Percentiles rank a stretch among this genome's conserved stretches.
phyloP scores from a whole-genome alignment of 2,329 filamentous ascomycete species.

The Catunica adiposa region DNA sequence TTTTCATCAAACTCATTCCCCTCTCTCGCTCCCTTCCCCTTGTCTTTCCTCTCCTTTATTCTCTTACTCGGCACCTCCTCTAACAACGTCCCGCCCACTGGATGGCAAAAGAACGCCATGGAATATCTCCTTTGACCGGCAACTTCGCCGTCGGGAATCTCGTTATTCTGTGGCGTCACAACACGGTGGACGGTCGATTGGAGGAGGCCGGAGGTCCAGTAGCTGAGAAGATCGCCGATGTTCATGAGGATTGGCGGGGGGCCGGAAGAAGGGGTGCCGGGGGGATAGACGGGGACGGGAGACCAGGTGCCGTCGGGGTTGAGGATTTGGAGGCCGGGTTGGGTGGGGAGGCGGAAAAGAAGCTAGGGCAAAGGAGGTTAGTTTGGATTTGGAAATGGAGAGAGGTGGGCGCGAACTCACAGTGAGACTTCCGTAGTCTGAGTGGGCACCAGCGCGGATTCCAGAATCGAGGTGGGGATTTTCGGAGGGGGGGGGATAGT shows the following conservation, averaged over 20 bases:
- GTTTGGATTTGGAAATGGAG: not conserved
- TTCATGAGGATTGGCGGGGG: conserved; percentile 68
- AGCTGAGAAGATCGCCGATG: conserved; percentile 52
- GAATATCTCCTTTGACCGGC: conserved; percentile 41
- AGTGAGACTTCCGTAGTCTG: conserved; percentile 61
- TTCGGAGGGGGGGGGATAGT: conserved; percentile 42
- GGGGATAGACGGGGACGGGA: conserved; percentile 49
- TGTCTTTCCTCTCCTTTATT: conserved; percentile 28
- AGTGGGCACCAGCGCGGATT: conserved; percentile 79
- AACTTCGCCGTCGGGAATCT: conserved; percentile 13
- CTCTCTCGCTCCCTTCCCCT: conserved; percentile 18
- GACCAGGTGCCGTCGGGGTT: conserved; percentile 40
- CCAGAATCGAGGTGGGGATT: conserved; percentile 21
- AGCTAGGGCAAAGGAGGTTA: conserved; percentile 21
- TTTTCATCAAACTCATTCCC: conserved; percentile 34
- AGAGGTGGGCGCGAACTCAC: not conserved
- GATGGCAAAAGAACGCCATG: conserved; percentile 54
- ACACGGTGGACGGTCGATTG: conserved; percentile 83
- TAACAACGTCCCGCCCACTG: conserved; percentile 35
- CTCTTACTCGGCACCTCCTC: conserved; percentile 43
- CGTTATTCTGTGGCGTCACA: conserved; percentile 37
- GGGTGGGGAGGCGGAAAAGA: conserved; percentile 74
- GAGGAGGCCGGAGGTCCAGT: conserved; percentile 82
- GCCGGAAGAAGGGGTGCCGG: conserved; percentile 38
- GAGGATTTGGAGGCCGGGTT: conserved; percentile 73